Base-by-base conservation (phyloP, 1,284 basidiomycete species). In the Naganishia cerealis region DNA sequence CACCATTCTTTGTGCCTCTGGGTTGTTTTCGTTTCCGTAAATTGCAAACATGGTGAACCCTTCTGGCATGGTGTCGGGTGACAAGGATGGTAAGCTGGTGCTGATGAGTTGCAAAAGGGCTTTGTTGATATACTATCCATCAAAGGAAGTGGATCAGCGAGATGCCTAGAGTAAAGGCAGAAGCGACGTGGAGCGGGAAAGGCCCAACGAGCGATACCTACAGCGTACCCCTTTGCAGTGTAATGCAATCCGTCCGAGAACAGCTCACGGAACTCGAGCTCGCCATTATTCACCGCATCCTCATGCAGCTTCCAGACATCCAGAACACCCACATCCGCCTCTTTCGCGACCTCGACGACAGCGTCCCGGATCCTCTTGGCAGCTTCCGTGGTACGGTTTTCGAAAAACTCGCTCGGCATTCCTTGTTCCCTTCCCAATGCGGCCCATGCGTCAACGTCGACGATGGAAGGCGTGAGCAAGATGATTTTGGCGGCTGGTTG, bases 161-260 rank as follows among this genome's bases (percentile, higher is more conserved):
- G 18, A 40, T 21, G n/a, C 33, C n/a, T 15, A n/a, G 1, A n/a
- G 10, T 16, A 10, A 21, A 21, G 15, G 8, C 15, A 12, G 4
- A 29, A 29, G 33, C 15, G 3, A n/a, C n/a, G 12, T 16, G 13
- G 16, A 42, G 36, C 13, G n/a, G 26, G 46, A 6, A 48, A 48
- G 24, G 46, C 46, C n/a, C n/a, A n/a, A n/a, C 6, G 24, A n/a
- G n/a, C 18, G 58, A 4, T 18, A 52, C 67, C 50, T 38, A 68
- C 67, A 42, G 29, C 59, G 53, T 68, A 65, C 2, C 53, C 67
- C 18, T 56, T 63, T 26, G 38, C 53, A 16, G 42, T 63, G 46
- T 62, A 68, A 29, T 68, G 67, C 48, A 68, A 21, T 9, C 67
- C 67, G 40, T 68, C 67, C 2, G 61, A 52, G 26, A 68, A 68